Evolutionary conservation across 31 red algal species (phyloP), one percentile per base, ranked within the genome.

Genomic region (Endocladia muricata): DNA sequence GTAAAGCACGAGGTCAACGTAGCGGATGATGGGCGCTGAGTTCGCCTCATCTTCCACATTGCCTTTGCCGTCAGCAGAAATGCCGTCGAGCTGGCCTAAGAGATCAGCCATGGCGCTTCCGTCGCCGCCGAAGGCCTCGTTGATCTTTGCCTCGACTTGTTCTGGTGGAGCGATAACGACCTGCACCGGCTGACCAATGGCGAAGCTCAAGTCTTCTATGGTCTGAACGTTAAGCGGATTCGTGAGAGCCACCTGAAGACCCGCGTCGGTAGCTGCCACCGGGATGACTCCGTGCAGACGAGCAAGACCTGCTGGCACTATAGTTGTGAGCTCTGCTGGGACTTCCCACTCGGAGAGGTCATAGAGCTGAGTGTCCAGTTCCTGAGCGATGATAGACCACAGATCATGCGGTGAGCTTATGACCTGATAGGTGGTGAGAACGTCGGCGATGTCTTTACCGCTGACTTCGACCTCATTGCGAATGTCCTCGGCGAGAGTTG

Each of bases 81-180:
- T 15, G 19, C 31, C 36, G 15, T 48, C 67, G 21, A 71, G 17
- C n/a, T n/a, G n/a, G n/a, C n/a, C n/a, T n/a, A 40, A 11, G 13
- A 8, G 44, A 51, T 19, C 51, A 11, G 13, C 36, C 17, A 22
- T 64, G 22, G 39, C 39, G 13, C 22, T 32, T n/a, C n/a, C n/a
- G n/a, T n/a, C n/a, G n/a, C n/a, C n/a, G n/a, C n/a, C 67, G 31
- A 52, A 49, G 39, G 15, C 13, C 51, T 71, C 67, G 15, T 8
- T 51, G 67, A 71, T 71, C 67, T 71, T 42, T 49, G 17, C 51
- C 67, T 71, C 67, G 36, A n/a, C n/a, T n/a, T n/a, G n/a, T n/a
- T n/a, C n/a, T n/a, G n/a, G n/a, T n/a, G 67, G 36, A 17, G 67
- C 67, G 39, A 71, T 37, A 19, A 51, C 67, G 8, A 71, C 67